Base-by-base conservation (phyloP, 768 basidiomycete species). In the Leucosporidium scottii region DNA sequence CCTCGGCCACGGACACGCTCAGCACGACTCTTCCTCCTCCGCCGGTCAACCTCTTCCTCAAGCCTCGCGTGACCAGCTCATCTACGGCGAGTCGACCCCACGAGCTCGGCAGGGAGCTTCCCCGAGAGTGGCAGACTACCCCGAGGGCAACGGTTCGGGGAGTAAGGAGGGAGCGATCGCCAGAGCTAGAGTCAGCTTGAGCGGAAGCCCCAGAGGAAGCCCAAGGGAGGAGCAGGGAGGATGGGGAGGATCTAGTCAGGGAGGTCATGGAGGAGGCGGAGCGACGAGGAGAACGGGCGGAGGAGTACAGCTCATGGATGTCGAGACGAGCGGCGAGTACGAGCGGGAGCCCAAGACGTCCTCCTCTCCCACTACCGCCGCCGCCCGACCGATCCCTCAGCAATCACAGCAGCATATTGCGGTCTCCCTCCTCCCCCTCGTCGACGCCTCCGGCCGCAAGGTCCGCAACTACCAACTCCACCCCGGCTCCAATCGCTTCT, bases 401-500 rank as follows among this genome's bases (percentile, higher is more conserved):
- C 39, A 44, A 44, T 13, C 34, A 34, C 34, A 44, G 39, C 39
- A 59, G 18, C 30, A 20, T 31, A 21, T 10, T 4, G 23, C 34
- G 23, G 10, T 44, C 57, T n/a, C 36, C 23, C 36, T n/a, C 57
- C 20, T 39, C 13, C 36, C 57, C 9, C 36, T 59, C 34, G 21
- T 36, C 20, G 34, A 36, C n/a, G 57, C n/a, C 10, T 15, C n/a
- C 13, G 57, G 57, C 1, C 36, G 36, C 8, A 23, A 36, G 12
- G 10, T 59, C 28, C 62, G 84, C 44, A 85, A 85, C 61, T 86
- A 87, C 77, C 79, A 86, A 70, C 77, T 82, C 25, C 85, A 90
- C 75, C 84, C 86, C 1, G 89, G 89, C 4, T 81, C 85, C 64
- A 93, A 91, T 78, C 81, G 80, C 51, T 94, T 91, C 79, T 87